Evolutionary conservation across 495 filamentous ascomycete species (phyloP), one percentile per base, ranked within the genome.

Genomic region (Trichoderma parareesei): DNA sequence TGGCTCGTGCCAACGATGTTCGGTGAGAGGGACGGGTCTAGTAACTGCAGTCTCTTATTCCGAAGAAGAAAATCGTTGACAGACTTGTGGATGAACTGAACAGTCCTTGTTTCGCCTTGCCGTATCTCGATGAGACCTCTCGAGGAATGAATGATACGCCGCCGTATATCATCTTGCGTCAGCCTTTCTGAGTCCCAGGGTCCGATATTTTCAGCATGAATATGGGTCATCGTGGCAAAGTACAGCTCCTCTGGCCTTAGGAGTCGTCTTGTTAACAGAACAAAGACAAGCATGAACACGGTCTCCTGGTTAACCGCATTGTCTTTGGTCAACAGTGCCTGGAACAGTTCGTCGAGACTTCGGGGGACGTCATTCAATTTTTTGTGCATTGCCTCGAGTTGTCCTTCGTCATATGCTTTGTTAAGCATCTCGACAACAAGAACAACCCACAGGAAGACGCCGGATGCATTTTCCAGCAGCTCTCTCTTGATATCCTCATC

Each of bases 361-460:
- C 27, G 10, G 3, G 68, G 68, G 0, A 65, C 27, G 9, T 66
- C 62, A n/a, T 48, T 18, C 14, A 68, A 14, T 0, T 8, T 60
- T 10, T 59, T 55, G 37, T 53, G 14, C 59, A 68, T 68, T 0
- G 60, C 68, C 5, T 68, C 61, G 0, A 61, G 2, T 16, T 60
- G 18, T 11, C 74, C 74, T n/a, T 66, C 59, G 55, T 70, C 70
- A 65, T 68, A 69, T n/a, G 65, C 72, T 42, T 69, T 70, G 35
- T 74, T 76, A 0, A 78, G 62, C n/a, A 74, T 71, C 33, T 68
- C 16, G 2, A 75, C 67, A 3, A 77, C 74, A 13, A 77, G 68
- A 0, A 68, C 73, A 4, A 71, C 75, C 75, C 75, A 78, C 38
- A 78, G 20, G 38, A 78, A 78, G 16, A 76, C 63, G 18, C 62